Conservation (phyloP, 2,329 filamentous ascomycete species). For the Fusarium sp. region DNA sequence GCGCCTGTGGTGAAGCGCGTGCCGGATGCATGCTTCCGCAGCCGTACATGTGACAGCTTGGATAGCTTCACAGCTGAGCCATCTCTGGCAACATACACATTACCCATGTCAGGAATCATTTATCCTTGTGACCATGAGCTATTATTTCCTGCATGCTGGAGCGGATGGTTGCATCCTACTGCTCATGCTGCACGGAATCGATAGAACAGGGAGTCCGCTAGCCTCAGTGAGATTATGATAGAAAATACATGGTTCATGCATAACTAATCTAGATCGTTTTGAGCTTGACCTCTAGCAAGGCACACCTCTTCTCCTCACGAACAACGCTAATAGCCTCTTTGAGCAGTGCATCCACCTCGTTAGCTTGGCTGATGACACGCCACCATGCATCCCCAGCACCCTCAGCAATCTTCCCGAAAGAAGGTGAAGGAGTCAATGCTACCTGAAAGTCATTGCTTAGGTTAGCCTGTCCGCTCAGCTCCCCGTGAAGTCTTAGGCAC, state of each 20-base stretch:
- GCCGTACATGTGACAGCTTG: neutral
- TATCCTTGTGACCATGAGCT: no score
- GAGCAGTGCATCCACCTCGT: constrained; percentile 32
- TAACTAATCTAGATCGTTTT: constrained; percentile 19
- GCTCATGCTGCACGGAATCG: no score
- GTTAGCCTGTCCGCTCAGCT: constrained; percentile 20
- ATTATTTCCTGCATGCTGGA: no score
- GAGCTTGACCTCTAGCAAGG: constrained; percentile 37
- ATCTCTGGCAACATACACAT: no score
- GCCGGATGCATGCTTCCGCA: neutral
- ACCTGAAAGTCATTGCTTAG: constrained; percentile 36
- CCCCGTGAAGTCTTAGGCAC: constrained; percentile 26
- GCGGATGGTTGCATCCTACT: no score
- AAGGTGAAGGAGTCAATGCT: constrained; percentile 31
- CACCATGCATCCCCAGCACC: constrained; percentile 42
- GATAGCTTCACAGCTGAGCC: no score
- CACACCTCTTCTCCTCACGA: constrained; percentile 34
- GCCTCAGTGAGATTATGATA: no score
- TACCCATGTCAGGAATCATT: no score
- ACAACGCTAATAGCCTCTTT: constrained; percentile 33
- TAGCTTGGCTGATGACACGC: constrained; percentile 21
- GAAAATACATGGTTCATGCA: no score
- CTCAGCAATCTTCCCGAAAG: constrained; percentile 43
- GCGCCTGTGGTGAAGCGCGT: neutral
- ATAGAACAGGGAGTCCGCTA: no score